Evolutionary conservation across 768 basidiomycete genomes (phyloP).

Genomic region (Boletales sp.): DNA sequence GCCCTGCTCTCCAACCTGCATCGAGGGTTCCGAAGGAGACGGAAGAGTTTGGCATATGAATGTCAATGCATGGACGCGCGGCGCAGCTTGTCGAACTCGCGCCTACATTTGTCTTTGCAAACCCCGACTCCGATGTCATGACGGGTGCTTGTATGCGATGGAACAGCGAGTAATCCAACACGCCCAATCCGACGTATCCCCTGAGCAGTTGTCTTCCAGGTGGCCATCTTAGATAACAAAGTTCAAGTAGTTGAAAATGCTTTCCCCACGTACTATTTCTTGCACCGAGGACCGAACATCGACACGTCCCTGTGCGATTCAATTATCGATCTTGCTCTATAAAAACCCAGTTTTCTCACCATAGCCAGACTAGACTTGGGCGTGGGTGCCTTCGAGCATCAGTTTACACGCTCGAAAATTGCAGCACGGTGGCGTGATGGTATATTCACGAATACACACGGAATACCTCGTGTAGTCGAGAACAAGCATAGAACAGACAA

Average conservation of each 20-base stretch:
- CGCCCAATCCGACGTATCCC: background rate
- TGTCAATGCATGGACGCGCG: constrained; percentile 47
- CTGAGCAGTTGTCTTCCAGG: constrained; percentile 6
- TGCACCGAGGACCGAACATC: background rate
- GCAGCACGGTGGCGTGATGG: background rate
- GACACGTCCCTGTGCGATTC: too few species aligned
- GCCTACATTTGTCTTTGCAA: constrained; percentile 53
- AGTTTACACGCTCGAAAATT: background rate
- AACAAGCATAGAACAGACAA: background rate
- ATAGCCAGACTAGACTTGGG: background rate
- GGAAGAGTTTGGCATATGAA: constrained; percentile 49
- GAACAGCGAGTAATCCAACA: constrained; percentile 16
- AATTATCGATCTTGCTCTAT: background rate
- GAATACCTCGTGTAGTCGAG: background rate
- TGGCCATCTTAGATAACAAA: constrained; percentile 9
- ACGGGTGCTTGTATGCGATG: constrained; percentile 38
- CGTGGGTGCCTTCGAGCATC: background rate
- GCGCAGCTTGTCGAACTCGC: constrained; percentile 53
- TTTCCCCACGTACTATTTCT: background rate
- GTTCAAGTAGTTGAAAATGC: background rate
- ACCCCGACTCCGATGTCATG: constrained; percentile 37
- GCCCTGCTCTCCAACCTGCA: constrained; percentile 57
- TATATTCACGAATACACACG: constrained; percentile 1
- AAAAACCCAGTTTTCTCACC: constrained; percentile 7
- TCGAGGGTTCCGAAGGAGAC: constrained; percentile 50